Evolutionary conservation across 495 filamentous ascomycete genomes (phyloP).

Genomic region (Aspergillus sclerotiicarbonarius): DNA sequence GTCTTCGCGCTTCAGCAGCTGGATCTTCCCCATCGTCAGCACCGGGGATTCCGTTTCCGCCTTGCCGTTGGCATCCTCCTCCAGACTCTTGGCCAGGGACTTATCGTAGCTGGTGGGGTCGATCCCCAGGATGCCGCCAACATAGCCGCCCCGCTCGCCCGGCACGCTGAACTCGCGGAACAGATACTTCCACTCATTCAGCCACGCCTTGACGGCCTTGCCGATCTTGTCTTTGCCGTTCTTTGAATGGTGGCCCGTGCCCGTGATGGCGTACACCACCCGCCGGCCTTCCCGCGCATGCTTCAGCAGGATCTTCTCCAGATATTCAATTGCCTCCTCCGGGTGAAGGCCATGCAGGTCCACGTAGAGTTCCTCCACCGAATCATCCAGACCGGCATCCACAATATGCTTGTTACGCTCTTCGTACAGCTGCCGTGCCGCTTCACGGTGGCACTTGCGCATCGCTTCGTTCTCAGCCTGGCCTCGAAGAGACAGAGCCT

Average conservation of each 20-base stretch:
- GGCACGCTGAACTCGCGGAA: constrained; percentile 96
- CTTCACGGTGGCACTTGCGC: constrained; percentile 95
- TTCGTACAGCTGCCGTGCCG: constrained; percentile 88
- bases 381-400: constrained; percentile 37
- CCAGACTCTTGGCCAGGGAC: constrained; percentile 35
- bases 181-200: constrained; percentile 94
- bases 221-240: constrained; percentile 98
- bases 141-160: constrained; percentile 74
- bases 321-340: constrained; percentile 93
- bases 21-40: constrained; percentile 45
- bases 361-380: constrained; percentile 76
- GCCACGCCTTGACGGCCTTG: constrained; percentile 84
- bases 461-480: constrained; percentile 96
- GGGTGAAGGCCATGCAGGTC: constrained; percentile 96
- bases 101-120: constrained; percentile 89
- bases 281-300: constrained; percentile 63
- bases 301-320: constrained; percentile 81
- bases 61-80: constrained; percentile 24
- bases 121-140: constrained; percentile 92
- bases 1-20: constrained; percentile 48
- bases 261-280: constrained; percentile 94
- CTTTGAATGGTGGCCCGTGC: constrained; percentile 96
- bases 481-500: constrained; percentile 88
- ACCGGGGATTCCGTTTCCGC: constrained; percentile 24
- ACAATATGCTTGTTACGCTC: constrained; percentile 77